A percentile compares a stretch with the other conserved stretches of the same genome.
These are phyloP conservation scores for Cryptomeria japonica DNA, from an alignment of 75 land plant species.

Conservation along the genomic window DNA sequence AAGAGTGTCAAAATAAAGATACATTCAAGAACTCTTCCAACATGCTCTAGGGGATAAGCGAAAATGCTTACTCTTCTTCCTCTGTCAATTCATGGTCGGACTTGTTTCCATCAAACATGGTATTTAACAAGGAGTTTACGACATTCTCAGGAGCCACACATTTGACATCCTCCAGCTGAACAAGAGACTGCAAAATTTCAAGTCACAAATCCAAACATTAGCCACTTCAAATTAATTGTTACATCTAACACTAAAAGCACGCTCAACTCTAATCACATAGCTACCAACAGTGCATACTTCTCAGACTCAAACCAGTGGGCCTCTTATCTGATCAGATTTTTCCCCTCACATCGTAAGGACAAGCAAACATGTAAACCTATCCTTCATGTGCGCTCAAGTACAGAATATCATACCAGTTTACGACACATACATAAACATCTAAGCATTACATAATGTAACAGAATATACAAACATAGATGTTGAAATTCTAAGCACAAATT, in stretches of 20 bases:
- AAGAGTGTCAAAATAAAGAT: background rate
- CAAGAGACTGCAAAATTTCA: constrained; percentile 30
- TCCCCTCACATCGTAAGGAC: background rate
- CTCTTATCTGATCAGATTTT: background rate
- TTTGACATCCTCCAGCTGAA: constrained; percentile 37
- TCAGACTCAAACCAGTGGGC: background rate
- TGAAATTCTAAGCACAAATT: background rate
- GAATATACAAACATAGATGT: background rate
- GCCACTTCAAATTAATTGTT: background rate
- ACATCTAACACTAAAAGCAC: background rate
- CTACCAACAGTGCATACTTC: background rate
- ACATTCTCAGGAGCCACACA: constrained; percentile 25
- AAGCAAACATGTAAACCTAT: background rate
- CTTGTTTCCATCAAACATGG: background rate
- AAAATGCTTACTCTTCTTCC: constrained; percentile 8
- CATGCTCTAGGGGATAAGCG: background rate
- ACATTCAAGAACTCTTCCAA: background rate
- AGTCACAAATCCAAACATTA: background rate
- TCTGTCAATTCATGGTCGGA: constrained; percentile 4
- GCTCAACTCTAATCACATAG: background rate
- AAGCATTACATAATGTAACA: background rate
- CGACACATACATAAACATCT: background rate
- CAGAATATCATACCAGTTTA: background rate
- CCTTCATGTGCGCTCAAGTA: background rate
- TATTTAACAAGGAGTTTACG: constrained; percentile 13